phyloP scores from a whole-genome alignment of 768 basidiomycete genomes.

The Kwoniella sp. region DNA sequence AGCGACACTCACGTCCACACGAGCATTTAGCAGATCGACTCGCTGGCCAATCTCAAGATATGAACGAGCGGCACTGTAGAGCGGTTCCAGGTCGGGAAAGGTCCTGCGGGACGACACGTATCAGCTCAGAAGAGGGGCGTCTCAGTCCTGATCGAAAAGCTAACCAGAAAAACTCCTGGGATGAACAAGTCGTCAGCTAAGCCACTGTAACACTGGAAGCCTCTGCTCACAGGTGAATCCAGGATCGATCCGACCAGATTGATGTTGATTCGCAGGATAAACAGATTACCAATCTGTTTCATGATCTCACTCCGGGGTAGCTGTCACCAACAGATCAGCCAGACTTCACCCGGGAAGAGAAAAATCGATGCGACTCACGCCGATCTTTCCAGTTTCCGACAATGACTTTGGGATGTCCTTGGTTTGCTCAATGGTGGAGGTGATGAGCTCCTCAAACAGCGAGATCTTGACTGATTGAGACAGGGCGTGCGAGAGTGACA shows the following conservation, averaged over 20 bases:
- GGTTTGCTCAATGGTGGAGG: conserved; percentile 89
- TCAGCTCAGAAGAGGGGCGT: not conserved
- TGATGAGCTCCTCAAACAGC: conserved; percentile 88
- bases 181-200: conserved; percentile 19
- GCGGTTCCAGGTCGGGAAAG: conserved; percentile 88
- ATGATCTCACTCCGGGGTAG: conserved; percentile 71
- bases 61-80: conserved; percentile 87
- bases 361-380: conserved; percentile 51
- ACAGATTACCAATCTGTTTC: conserved; percentile 93
- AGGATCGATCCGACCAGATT: conserved; percentile 94
- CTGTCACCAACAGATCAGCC: conserved; percentile 24
- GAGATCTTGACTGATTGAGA: conserved; percentile 98
- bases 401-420: conserved; percentile 92
- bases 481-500: conserved; percentile 88
- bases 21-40: conserved; percentile 84
- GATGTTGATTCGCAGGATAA: conserved; percentile 87
- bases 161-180: conserved; percentile 93
- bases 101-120: conserved; percentile 55
- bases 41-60: conserved; percentile 94
- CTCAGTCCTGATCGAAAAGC: conserved; percentile 29
- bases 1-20: conserved; percentile 67
- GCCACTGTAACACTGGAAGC: conserved; percentile 2
- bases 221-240: conserved; percentile 74
- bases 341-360: not conserved
- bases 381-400: conserved; percentile 90